Conservation (phyloP, 1,284 basidiomycete species). For the Trichosporon sp. region DNA sequence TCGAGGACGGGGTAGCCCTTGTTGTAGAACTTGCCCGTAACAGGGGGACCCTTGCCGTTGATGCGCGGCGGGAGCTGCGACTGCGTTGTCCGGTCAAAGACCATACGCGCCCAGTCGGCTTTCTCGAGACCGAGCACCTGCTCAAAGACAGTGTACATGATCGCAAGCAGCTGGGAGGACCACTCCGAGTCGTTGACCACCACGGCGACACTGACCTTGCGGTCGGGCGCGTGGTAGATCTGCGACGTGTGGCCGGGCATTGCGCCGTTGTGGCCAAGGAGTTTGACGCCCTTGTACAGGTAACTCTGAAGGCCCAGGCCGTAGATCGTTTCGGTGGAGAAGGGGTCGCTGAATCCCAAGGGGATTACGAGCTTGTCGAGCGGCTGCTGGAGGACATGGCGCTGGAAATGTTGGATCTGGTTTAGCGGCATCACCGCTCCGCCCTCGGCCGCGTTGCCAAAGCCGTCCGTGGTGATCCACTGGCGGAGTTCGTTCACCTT, state of each 20-base stretch:
- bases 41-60: background rate
- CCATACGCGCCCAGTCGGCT: background rate
- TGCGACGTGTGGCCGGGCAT: slow-evolving; percentile 28
- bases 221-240: slow-evolving; percentile 25
- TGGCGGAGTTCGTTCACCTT: background rate
- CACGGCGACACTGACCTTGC: slow-evolving; percentile 26
- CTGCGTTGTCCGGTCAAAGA: background rate
- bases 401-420: background rate
- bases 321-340: background rate
- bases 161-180: slow-evolving; percentile 2
- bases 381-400: background rate
- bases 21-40: background rate
- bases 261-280: slow-evolving; percentile 26
- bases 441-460: background rate
- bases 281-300: background rate
- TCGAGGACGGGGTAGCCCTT: slow-evolving; percentile 11
- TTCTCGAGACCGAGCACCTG: background rate
- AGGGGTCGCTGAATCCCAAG: background rate
- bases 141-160: background rate
- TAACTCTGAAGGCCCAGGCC: background rate
- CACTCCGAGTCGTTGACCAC: slow-evolving; percentile 28
- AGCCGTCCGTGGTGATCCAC: background rate
- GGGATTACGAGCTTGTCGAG: background rate
- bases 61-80: background rate
- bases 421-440: background rate